phyloP scores from a whole-genome alignment of 176 grass and related monocot species.

The Zea luxurians region DNA sequence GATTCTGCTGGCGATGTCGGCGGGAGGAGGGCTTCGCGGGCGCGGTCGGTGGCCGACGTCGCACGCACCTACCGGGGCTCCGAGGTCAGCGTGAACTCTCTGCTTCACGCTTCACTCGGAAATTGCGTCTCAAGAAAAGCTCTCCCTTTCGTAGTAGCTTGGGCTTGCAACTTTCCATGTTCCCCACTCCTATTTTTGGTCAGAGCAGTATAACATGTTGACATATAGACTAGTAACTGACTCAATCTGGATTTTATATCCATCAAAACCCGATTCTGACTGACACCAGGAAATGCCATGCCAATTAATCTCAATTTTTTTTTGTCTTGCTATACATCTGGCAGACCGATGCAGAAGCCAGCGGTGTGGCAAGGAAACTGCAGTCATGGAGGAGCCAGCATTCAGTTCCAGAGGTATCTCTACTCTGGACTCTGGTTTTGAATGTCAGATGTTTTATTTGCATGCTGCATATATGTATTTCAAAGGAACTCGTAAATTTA shows the following conservation, averaged over 20 bases:
- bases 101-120: background rate
- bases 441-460: background rate
- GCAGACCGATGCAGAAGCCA: conserved; percentile 18
- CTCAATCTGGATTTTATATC: background rate
- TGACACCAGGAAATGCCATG: background rate
- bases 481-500: background rate
- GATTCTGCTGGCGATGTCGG: background rate
- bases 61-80: conserved; percentile 10
- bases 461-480: background rate
- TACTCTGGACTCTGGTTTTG: background rate
- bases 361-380: background rate
- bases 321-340: conserved; percentile 13
- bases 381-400: background rate
- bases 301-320: background rate
- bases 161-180: background rate
- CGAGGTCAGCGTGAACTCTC: conserved; percentile 27
- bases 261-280: background rate
- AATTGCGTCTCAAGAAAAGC: background rate
- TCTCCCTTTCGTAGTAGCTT: background rate
- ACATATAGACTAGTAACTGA: background rate
- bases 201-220: background rate
- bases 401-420: background rate
- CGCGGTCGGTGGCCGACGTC: conserved; percentile 6
- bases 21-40: background rate
- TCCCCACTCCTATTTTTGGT: background rate